Evolutionary conservation across 2,329 filamentous ascomycete species (phyloP).

Genomic region (Teratosphaeria zuluensis): DNA sequence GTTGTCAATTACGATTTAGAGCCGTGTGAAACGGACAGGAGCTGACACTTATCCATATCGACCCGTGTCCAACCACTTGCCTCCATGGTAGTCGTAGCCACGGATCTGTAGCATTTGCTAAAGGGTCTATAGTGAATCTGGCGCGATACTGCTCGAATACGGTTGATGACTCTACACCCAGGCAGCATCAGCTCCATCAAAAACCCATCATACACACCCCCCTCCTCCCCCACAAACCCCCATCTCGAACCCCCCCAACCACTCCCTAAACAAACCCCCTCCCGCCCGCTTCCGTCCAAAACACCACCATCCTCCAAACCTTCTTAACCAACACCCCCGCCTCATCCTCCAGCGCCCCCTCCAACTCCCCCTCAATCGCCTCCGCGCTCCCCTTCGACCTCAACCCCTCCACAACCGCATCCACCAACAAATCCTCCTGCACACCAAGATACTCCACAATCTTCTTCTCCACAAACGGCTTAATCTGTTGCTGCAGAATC

Average conservation of each 20-base stretch:
- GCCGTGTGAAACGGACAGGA: too few relatives aligned
- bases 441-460: slow-evolving; percentile 93
- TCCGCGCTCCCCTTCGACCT: slow-evolving; percentile 64
- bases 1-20: too few relatives aligned
- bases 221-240: too few relatives aligned
- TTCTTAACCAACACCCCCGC: slow-evolving; percentile 91
- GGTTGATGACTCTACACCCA: too few relatives aligned
- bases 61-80: too few relatives aligned
- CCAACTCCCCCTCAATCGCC: slow-evolving; percentile 73
- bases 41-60: too few relatives aligned
- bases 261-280: slow-evolving; percentile 50
- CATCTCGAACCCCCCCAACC: neutral
- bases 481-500: slow-evolving; percentile 73
- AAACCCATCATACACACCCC: too few relatives aligned
- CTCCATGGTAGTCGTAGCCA: too few relatives aligned
- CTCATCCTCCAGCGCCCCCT: slow-evolving; percentile 88
- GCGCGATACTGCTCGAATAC: too few relatives aligned
- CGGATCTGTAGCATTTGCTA: too few relatives aligned
- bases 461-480: slow-evolving; percentile 96
- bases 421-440: slow-evolving; percentile 90
- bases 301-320: slow-evolving; percentile 96
- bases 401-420: slow-evolving; percentile 82
- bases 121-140: too few relatives aligned
- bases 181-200: too few relatives aligned
- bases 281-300: slow-evolving; percentile 93